Evolutionary conservation across 768 basidiomycete species (phyloP).

Genomic region (Lactarius vividus): DNA sequence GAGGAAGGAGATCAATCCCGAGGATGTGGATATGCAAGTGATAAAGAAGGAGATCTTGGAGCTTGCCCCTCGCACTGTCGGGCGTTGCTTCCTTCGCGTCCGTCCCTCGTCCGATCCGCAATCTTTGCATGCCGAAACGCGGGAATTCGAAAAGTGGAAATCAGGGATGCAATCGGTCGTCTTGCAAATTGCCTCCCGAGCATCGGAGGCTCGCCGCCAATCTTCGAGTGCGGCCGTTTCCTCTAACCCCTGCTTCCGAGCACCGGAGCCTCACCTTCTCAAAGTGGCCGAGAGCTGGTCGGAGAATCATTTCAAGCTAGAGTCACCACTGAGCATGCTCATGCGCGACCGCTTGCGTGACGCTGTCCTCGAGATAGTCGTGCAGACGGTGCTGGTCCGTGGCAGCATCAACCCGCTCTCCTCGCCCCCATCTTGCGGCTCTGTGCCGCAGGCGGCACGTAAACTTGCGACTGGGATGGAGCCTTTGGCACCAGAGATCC

Average conservation of each 20-base stretch:
- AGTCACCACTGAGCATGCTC: conserved; percentile 57
- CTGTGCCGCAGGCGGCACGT: conserved; percentile 33
- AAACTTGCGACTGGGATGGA: conserved; percentile 54
- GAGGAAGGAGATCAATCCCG: conserved; percentile 41
- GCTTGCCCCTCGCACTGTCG: conserved; percentile 58
- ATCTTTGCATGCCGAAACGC: conserved; percentile 29
- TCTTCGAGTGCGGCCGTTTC: neutral
- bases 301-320: conserved; percentile 58
- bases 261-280: conserved; percentile 45
- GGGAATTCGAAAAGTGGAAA: conserved; percentile 51
- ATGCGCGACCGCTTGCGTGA: conserved; percentile 63
- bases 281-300: conserved; percentile 69
- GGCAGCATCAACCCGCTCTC: conserved; percentile 30
- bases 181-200: conserved; percentile 72
- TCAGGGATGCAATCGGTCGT: conserved; percentile 41
- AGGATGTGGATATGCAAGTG: conserved; percentile 51
- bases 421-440: neutral
- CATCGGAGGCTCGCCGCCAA: conserved; percentile 43
- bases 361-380: conserved; percentile 59
- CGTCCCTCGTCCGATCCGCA: conserved; percentile 19
- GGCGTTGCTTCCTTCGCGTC: conserved; percentile 49
- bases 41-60: conserved; percentile 77
- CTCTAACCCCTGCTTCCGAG: conserved; percentile 13
- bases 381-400: conserved; percentile 49
- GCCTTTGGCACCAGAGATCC: conserved; percentile 66